These are phyloP conservation scores for Narthecium ossifragum DNA, from an alignment of 106 monocot genomes.

Conservation along the genomic window DNA sequence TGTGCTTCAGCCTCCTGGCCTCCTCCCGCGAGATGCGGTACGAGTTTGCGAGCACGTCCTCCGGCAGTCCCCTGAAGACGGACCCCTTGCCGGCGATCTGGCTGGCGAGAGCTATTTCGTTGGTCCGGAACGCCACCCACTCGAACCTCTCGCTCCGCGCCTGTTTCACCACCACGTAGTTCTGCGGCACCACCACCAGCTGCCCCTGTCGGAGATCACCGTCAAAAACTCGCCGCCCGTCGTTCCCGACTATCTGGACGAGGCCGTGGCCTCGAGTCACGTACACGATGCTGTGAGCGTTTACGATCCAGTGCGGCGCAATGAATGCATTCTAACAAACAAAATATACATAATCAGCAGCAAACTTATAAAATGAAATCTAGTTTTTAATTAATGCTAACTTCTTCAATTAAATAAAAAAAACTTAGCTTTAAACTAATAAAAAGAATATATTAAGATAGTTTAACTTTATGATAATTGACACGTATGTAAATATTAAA, in stretches of 20 bases:
- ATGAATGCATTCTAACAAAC: conserved; percentile 15
- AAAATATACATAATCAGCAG: too few relatives aligned
- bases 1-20: conserved; percentile 17
- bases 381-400: too few relatives aligned
- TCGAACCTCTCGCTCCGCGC: conserved; percentile 30
- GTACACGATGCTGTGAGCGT: conserved; percentile 25
- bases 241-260: conserved; percentile 17
- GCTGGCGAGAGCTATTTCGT: conserved; percentile 19
- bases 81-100: conserved; percentile 31
- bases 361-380: too few relatives aligned
- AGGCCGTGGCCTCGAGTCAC: conserved; percentile 21
- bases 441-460: too few relatives aligned
- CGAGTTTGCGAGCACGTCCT: conserved; percentile 25
- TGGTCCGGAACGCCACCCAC: conserved; percentile 46
- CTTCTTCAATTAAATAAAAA: neutral
- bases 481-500: neutral
- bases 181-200: conserved; percentile 44
- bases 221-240: conserved; percentile 17
- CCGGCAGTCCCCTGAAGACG: conserved; percentile 27
- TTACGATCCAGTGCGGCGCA: conserved; percentile 27
- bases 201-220: conserved; percentile 24
- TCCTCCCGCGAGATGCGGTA: conserved; percentile 26
- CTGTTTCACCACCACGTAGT: conserved; percentile 26
- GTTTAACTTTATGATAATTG: too few relatives aligned
- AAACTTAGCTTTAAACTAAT: neutral